These are phyloP conservation scores for Tripterygium wilfordii DNA, from an alignment of 177 flowering plant genomes.

Conservation along the genomic window DNA sequence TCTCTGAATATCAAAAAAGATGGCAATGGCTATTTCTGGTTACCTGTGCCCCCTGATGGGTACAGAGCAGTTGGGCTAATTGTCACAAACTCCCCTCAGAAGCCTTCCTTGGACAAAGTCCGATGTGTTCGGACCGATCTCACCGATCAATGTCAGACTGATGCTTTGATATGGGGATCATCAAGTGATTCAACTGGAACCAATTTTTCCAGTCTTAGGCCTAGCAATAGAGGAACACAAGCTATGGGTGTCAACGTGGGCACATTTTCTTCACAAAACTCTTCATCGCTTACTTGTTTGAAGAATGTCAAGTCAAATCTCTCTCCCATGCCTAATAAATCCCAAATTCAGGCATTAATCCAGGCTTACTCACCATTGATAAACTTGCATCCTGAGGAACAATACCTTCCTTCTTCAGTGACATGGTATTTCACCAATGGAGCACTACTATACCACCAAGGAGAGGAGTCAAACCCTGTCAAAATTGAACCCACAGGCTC, in stretches of 20 bases:
- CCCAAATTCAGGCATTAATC: slow-evolving; percentile 32
- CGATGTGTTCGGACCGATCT: slow-evolving; percentile 44
- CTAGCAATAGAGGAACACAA: slow-evolving; percentile 23
- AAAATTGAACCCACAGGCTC: slow-evolving; percentile 28
- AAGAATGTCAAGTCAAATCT: slow-evolving; percentile 19
- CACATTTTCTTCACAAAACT: slow-evolving; percentile 30
- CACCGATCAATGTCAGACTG: slow-evolving; percentile 34
- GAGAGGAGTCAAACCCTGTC: slow-evolving; percentile 31
- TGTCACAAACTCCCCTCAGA: slow-evolving; percentile 36
- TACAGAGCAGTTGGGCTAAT: slow-evolving; percentile 46
- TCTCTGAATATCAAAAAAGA: slow-evolving; percentile 35
- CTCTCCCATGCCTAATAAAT: slow-evolving; percentile 32
- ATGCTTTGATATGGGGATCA: slow-evolving; percentile 42
- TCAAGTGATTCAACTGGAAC: slow-evolving; percentile 14
- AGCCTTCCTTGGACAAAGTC: slow-evolving; percentile 42
- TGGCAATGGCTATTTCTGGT: slow-evolving; percentile 45
- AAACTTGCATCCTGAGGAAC: slow-evolving; percentile 47
- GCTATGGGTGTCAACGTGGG: slow-evolving; percentile 36
- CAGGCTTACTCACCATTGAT: slow-evolving; percentile 39
- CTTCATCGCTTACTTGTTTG: slow-evolving; percentile 27
- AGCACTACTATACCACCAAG: slow-evolving; percentile 28
- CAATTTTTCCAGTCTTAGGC: slow-evolving; percentile 21
- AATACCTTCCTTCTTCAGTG: slow-evolving; percentile 45
- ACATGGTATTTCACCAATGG: slow-evolving; percentile 54
- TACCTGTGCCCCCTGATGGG: slow-evolving; percentile 42